These are phyloP conservation scores for Pseudopithomyces chartarum DNA, from an alignment of 2,329 filamentous ascomycete species.

Conservation along the genomic window DNA sequence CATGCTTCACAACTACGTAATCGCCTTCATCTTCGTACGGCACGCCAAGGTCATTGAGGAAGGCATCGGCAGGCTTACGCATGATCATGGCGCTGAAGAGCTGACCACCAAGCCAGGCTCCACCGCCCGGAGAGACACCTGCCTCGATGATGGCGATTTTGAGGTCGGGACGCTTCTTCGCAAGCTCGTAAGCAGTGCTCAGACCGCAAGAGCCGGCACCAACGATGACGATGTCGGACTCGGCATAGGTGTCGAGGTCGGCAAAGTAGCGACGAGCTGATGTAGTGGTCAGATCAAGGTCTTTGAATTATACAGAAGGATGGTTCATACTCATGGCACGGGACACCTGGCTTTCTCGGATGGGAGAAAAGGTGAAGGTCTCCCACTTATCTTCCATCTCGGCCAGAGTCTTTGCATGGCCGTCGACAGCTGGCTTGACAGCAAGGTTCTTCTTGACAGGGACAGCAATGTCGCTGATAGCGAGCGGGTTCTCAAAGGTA, in stretches of 20 bases:
- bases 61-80: conserved; percentile 87
- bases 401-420: conserved; percentile 61
- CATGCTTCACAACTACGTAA: conserved; percentile 93
- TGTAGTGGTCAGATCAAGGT: conserved; percentile 1
- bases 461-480: conserved; percentile 43
- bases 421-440: conserved; percentile 52
- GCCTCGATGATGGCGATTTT: conserved; percentile 92
- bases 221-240: conserved; percentile 92
- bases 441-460: conserved; percentile 48
- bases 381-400: conserved; percentile 80
- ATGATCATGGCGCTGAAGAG: conserved; percentile 96
- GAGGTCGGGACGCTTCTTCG: conserved; percentile 81
- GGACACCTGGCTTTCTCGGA: conserved; percentile 90
- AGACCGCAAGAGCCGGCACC: conserved; percentile 89
- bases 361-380: conserved; percentile 79
- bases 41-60: conserved; percentile 80
- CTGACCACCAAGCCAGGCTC: conserved; percentile 91
- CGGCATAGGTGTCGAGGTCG: conserved; percentile 86
- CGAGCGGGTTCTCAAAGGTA: conserved; percentile 54
- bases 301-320: neutral
- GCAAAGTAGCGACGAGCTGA: conserved; percentile 80
- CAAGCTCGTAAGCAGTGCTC: conserved; percentile 82
- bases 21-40: conserved; percentile 86
- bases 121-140: conserved; percentile 80
- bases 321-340: conserved; percentile 74